phyloP scores from a whole-genome alignment of 1,139 yeast genomes.

The Blastobotrys elegans region DNA sequence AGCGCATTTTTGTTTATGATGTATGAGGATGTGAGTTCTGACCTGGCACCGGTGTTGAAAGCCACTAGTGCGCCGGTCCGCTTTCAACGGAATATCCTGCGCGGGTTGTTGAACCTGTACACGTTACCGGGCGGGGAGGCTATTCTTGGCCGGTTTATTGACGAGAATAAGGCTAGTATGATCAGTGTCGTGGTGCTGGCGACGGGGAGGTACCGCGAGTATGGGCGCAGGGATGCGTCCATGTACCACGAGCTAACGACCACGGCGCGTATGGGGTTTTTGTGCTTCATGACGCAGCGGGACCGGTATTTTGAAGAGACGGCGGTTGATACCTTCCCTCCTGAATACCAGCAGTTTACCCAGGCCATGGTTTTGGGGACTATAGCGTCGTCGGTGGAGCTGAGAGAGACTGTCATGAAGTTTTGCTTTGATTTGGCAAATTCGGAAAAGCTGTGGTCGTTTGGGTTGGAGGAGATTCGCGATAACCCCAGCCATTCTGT shows the following conservation, averaged over 20 bases:
- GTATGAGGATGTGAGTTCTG: slow-evolving; percentile 16
- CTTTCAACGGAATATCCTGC: slow-evolving; percentile 20
- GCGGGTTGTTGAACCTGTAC: slow-evolving; percentile 20
- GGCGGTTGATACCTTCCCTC: background rate
- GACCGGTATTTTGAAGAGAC: slow-evolving; percentile 6
- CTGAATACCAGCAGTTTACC: slow-evolving; percentile 6
- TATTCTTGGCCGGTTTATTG: slow-evolving; percentile 14
- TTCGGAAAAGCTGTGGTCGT: slow-evolving; percentile 11
- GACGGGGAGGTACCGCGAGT: slow-evolving; percentile 16
- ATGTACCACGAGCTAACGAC: slow-evolving; percentile 16
- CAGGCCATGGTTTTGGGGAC: slow-evolving; percentile 9
- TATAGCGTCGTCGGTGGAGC: background rate
- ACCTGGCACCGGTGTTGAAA: slow-evolving; percentile 18
- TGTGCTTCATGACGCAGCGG: slow-evolving; percentile 18
- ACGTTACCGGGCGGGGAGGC: slow-evolving; percentile 19
- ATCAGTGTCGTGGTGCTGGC: slow-evolving; percentile 16
- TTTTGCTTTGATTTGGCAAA: slow-evolving; percentile 11
- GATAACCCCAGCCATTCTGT: slow-evolving; percentile 13
- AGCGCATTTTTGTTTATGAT: slow-evolving; percentile 18
- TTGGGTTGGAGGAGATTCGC: background rate
- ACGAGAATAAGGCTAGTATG: slow-evolving; percentile 13
- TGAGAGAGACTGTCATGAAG: slow-evolving; percentile 13
- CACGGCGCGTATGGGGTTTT: slow-evolving; percentile 11
- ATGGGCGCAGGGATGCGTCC: slow-evolving; percentile 16
- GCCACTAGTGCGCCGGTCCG: slow-evolving; percentile 16